Percentiles rank a stretch among this genome's conserved stretches.
phyloP scores from a whole-genome alignment of 169 alveolate genomes.

The Perkinsus chesapeaki region DNA sequence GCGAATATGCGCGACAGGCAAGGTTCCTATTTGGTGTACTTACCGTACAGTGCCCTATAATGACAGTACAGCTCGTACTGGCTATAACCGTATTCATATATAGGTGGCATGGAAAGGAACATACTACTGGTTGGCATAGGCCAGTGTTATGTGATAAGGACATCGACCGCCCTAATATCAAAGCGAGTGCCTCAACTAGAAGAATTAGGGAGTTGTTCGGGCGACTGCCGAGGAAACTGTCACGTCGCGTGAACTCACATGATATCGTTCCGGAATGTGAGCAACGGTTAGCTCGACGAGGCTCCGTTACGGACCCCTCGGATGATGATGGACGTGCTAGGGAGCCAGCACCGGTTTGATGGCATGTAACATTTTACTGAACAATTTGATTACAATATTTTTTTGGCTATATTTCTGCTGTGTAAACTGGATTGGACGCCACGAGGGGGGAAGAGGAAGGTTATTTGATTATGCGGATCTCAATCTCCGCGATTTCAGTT shows the following conservation, averaged over 20 bases:
- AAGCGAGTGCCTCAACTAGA: not conserved
- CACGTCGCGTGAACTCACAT: not conserved
- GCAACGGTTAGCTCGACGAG: not conserved
- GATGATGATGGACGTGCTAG: too few relatives aligned
- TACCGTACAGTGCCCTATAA: not conserved
- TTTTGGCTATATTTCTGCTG: too few relatives aligned
- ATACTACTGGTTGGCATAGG: not conserved
- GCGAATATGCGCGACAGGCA: not conserved
- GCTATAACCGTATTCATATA: not conserved
- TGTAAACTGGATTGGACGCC: too few relatives aligned
- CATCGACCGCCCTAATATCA: not conserved
- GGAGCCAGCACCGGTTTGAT: too few relatives aligned
- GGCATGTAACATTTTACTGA: too few relatives aligned
- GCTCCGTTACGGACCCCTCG: not conserved
- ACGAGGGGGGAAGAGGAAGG: too few relatives aligned
- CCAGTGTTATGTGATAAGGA: not conserved
- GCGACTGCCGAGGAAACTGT: not conserved
- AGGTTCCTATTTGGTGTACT: not conserved
- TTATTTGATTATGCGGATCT: too few relatives aligned
- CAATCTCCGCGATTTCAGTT: too few relatives aligned
- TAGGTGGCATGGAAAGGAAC: not conserved
- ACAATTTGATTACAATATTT: too few relatives aligned
- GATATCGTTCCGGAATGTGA: not conserved
- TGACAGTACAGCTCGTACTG: not conserved
- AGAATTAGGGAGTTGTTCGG: not conserved